Base-by-base conservation (phyloP, 495 filamentous ascomycete species). In the Penicillium egyptiacum region DNA sequence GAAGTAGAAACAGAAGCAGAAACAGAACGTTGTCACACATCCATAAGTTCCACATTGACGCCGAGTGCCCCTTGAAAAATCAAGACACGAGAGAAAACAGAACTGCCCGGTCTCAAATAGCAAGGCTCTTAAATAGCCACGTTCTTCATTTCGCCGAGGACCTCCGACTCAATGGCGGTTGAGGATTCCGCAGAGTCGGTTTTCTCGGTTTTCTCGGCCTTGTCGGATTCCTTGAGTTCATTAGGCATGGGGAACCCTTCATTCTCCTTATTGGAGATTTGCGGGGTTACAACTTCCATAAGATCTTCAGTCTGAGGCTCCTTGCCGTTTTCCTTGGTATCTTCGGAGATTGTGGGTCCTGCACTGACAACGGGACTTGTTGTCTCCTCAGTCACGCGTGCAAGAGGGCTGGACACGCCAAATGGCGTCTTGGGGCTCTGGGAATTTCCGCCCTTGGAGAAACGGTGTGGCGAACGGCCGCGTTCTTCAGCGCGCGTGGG, bases 131-230 rank as follows among this genome's bases (percentile, higher is more conserved):
- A 83, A 57, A 83, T 82, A 37, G 79, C 76, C 57, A 83, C 79
- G 62, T 77, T 83, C 67, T 83, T 83, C 80, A 83, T 81, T 51
- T 81, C 80, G 50, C 79, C 77, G 16, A 79, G 65, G 55, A 77
- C 72, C 59, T 77, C 75, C 12, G 68, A 65, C 48, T 77, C 74
- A 53, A 73, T 62, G 30, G 53, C 59, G 51, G 58, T 56, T 31
- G 70, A 63, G 22, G 73, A 54, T 37, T 61, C 67, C 26, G 62
- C 57, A 11, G 68, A 56, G 5, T 66, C 70, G 31, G 50, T 20
- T 19, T 43, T 48, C 16, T 66, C 70, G 26, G 49, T 60, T 52
- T 73, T 72, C 30, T 69, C 69, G 16, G 51, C 45, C 60, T 73
- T 73, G 17, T 73, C 75, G 12, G 61, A 48, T 11, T 75, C 66